phyloP scores from a whole-genome alignment of 208 protist species.

The Lotmaria passim region DNA sequence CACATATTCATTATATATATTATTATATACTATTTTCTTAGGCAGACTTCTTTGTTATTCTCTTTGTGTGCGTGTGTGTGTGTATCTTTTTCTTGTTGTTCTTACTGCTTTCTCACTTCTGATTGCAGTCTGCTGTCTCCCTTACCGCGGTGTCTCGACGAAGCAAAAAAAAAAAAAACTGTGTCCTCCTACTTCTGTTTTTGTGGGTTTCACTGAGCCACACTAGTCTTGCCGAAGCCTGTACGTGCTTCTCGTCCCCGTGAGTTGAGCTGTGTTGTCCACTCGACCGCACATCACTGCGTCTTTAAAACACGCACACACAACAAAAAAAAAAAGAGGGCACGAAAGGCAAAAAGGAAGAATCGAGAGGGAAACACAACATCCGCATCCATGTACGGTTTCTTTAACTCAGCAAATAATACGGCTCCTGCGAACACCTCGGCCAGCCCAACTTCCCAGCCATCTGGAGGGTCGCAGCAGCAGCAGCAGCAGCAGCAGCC shows the following conservation, averaged over 20 bases:
- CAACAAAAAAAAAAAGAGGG: not conserved
- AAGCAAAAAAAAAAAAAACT: too few relatives aligned
- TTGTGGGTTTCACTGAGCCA: too few relatives aligned
- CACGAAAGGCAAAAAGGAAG: not conserved
- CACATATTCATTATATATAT: not conserved
- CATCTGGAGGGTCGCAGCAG: not conserved
- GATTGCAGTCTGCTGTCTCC: not conserved
- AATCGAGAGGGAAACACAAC: too few relatives aligned
- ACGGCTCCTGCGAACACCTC: constrained; percentile 1
- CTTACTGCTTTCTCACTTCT: not conserved
- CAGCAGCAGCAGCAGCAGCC: not conserved
- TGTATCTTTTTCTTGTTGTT: not conserved
- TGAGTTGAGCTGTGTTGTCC: too few relatives aligned
- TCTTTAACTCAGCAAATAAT: not conserved
- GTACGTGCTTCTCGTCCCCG: too few relatives aligned
- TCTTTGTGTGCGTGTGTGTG: not conserved
- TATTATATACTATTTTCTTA: too few relatives aligned
- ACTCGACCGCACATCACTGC: too few relatives aligned
- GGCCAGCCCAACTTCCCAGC: not conserved
- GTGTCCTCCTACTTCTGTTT: too few relatives aligned
- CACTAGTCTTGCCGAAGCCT: too few relatives aligned
- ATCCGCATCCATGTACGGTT: constrained; percentile 3
- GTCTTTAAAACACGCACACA: not conserved
- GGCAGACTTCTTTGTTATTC: too few relatives aligned
- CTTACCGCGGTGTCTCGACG: too few relatives aligned